These are phyloP conservation scores for Diaporthe helianthi DNA, from an alignment of 2,329 filamentous ascomycete species.

Conservation along the genomic window DNA sequence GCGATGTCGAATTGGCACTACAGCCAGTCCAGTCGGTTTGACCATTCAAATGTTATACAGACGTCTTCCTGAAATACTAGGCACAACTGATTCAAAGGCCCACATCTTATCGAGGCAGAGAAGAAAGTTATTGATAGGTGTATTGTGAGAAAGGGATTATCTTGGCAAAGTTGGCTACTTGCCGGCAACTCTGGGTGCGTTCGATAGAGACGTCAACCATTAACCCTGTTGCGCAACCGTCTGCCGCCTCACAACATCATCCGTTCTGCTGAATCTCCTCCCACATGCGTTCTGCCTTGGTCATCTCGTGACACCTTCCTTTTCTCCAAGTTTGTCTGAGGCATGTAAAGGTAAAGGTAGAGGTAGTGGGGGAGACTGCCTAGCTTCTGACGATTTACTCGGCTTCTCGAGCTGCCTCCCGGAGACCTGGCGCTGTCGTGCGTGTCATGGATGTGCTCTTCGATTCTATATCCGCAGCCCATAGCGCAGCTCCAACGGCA, in stretches of 20 bases:
- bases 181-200: not conserved
- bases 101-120: not conserved
- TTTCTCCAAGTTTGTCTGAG: not conserved
- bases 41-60: not conserved
- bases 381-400: conserved; percentile 45
- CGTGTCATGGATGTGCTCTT: conserved; percentile 57
- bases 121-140: not conserved
- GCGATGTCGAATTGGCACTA: not conserved
- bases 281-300: not conserved
- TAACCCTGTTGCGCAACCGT: not conserved
- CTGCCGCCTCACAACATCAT: not conserved
- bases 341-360: not conserved
- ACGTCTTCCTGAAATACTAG: too few species aligned
- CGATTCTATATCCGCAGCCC: conserved; percentile 84
- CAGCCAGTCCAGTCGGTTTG: too few species aligned
- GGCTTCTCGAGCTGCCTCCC: conserved; percentile 57
- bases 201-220: not conserved
- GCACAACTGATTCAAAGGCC: not conserved
- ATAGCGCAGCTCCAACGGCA: conserved; percentile 89
- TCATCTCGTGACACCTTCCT: not conserved
- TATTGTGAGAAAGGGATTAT: not conserved
- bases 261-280: conserved; percentile 4
- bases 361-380: not conserved
- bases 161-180: not conserved
- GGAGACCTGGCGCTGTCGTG: conserved; percentile 57